Percentiles rank a stretch among this genome's conserved stretches.
Conservation (phyloP, 768 basidiomycete genomes). For the Trametes elegans region DNA sequence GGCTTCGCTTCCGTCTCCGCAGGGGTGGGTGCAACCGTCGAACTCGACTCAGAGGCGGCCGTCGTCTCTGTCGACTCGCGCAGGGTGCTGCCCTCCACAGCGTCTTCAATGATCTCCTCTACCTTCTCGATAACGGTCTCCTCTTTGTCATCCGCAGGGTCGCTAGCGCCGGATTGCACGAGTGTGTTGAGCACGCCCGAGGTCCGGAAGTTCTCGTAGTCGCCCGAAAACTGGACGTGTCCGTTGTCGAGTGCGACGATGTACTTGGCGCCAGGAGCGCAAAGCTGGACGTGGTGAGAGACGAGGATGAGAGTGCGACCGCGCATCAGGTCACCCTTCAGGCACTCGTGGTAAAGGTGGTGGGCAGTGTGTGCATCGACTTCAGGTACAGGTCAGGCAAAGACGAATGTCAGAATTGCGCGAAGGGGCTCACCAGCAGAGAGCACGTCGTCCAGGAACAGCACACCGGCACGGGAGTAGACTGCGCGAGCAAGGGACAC, state of each 20-base stretch:
- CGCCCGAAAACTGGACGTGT: slow-evolving; percentile 72
- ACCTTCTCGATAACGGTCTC: slow-evolving; percentile 36
- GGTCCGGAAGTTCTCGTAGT: slow-evolving; percentile 57
- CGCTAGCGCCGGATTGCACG: slow-evolving; percentile 52
- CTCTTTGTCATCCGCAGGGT: slow-evolving; percentile 44
- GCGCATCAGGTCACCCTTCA: slow-evolving; percentile 75
- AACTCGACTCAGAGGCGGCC: slow-evolving; percentile 40
- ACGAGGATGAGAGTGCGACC: slow-evolving; percentile 85
- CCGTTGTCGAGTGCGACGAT: slow-evolving; percentile 85
- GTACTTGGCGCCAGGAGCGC: slow-evolving; percentile 74
- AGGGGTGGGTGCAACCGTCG: slow-evolving; percentile 36
- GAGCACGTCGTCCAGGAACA: slow-evolving; percentile 83
- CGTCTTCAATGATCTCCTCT: slow-evolving; percentile 31
- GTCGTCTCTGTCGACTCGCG: slow-evolving; percentile 20
- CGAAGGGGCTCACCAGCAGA: slow-evolving; percentile 37
- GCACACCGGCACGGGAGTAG: slow-evolving; percentile 79
- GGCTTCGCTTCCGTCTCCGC: slow-evolving; percentile 31
- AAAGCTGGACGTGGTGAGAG: slow-evolving; percentile 92
- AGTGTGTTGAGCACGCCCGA: slow-evolving; percentile 67
- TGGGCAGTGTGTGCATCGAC: slow-evolving; percentile 88
- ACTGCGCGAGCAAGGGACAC: slow-evolving; percentile 83
- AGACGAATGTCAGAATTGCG: not conserved
- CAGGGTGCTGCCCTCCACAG: slow-evolving; percentile 19
- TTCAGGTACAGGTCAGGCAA: too few relatives aligned
- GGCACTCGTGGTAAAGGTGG: slow-evolving; percentile 76